Evolutionary conservation across 2,329 filamentous ascomycete species (phyloP), one percentile per base, ranked within the genome.

Genomic region (Chaetomiaceae sp.): DNA sequence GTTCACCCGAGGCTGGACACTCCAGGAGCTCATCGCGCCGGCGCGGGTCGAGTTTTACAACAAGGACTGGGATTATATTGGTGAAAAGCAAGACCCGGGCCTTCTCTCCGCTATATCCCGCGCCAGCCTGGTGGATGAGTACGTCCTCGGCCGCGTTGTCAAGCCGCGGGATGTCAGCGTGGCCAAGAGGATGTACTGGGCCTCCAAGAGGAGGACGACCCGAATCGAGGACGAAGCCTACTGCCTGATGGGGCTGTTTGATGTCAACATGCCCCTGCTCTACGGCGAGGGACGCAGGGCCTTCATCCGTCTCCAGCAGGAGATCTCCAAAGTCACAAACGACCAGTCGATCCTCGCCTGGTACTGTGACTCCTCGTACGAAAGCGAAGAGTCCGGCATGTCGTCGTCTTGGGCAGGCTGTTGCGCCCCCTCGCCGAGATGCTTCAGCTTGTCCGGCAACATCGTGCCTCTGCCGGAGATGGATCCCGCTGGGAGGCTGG

Each of bases 241-340:
- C 20, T 52, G 53, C 14, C 12, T 56, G 33, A 25, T 56, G 38
- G 53, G 53, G 1, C 31, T 56, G 5, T 56, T 56, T 27, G 20
- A 31, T 27, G 29, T 56, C 44, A 39, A 56, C 44, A 52, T 56
- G 53, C 39, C 49, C 4, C 39, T 56, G 12, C 12, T 53, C 4
- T 53, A 56, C 19, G 54, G 53, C 6, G 48, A 55, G 14, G 48
- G 38, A 17, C 4, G 4, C 1, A 40, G 34, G 12, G 34, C 54
- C 12, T 56, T 56, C 17, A 1, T 34, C 4, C 38, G 45, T 1
- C 54, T 50, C 1, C 49, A 55, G 34, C 17, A 48, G 7, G 44
- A 47, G n/a, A 50, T 51, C 4, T 12, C 25, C 45, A 48, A 48
- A 14, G 15, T 20, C n/a, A 48, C 51, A 4, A 12, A 37, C 23